Conservation (phyloP, 495 filamentous ascomycete genomes). For the Cercophora newfieldiana region DNA sequence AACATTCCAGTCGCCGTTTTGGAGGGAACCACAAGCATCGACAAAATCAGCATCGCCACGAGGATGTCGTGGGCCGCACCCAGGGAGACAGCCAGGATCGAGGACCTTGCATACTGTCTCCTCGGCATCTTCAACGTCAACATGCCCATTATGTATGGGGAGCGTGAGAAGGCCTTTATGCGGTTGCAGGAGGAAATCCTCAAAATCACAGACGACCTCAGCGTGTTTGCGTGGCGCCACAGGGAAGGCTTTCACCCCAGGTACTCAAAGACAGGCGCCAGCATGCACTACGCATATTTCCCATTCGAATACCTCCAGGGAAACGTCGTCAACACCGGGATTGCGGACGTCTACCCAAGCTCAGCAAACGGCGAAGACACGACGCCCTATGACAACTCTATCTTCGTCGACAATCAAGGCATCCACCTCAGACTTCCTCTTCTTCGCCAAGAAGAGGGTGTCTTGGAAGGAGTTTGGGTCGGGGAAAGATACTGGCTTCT, state of each 20-base stretch:
- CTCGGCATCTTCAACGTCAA: constrained; percentile 1
- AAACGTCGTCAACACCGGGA: background rate
- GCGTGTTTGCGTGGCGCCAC: background rate
- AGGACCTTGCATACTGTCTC: constrained; percentile 1
- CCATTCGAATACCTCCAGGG: background rate
- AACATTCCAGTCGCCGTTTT: background rate
- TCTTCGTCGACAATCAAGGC: background rate
- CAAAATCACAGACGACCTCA: constrained; percentile 6
- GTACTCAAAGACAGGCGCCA: background rate
- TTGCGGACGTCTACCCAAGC: background rate
- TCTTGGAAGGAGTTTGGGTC: background rate
- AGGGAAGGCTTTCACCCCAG: background rate
- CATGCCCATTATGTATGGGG: background rate
- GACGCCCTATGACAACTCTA: background rate
- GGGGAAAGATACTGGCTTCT: background rate
- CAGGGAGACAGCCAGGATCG: background rate
- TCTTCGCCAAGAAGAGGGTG: background rate
- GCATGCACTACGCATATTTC: background rate
- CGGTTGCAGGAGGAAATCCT: constrained; percentile 38
- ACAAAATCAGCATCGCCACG: background rate
- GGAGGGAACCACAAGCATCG: background rate
- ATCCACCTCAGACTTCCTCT: background rate
- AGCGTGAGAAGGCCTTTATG: constrained; percentile 2
- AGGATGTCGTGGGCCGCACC: constrained; percentile 4
- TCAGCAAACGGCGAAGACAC: background rate